Conservation (phyloP, 23 red algal species). For the Agarophyton chilense region DNA sequence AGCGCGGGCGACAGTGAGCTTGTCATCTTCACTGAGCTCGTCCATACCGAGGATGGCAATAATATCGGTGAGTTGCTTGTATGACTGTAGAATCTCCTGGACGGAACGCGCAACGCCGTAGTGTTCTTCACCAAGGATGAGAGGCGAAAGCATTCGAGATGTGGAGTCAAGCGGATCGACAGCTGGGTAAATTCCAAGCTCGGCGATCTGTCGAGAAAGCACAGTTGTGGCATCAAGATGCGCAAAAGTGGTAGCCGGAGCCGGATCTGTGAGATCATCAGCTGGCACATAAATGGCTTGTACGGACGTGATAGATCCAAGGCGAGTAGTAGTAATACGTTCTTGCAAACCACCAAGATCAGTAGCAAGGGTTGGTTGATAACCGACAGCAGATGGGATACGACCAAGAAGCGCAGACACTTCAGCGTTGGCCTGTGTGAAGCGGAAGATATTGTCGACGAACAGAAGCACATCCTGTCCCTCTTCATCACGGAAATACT, state of each 20-base stretch:
- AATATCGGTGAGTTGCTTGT: constrained; percentile 99
- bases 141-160: constrained; percentile 94
- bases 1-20: constrained; percentile 96
- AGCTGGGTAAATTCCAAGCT: constrained; percentile 99
- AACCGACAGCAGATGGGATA: constrained; percentile 99
- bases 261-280: constrained; percentile 99
- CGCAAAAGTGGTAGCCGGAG: constrained; percentile 99
- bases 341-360: constrained; percentile 99
- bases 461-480: constrained; percentile 99
- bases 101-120: constrained; percentile 94
- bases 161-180: constrained; percentile 99
- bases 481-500: constrained; percentile 99
- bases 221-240: constrained; percentile 99
- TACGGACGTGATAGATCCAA: constrained; percentile 98
- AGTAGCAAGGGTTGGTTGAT: constrained; percentile 98
- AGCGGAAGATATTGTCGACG: constrained; percentile 99
- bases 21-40: constrained; percentile 97
- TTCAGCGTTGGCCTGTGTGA: constrained; percentile 99
- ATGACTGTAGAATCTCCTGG: constrained; percentile 94
- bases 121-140: constrained; percentile 97
- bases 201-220: constrained; percentile 98
- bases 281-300: constrained; percentile 99
- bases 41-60: constrained; percentile 99
- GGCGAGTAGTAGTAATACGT: constrained; percentile 98
- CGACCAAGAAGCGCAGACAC: constrained; percentile 99